A percentile compares a stretch with the other conserved stretches of the same genome.
These are phyloP conservation scores for Magnolia sinica DNA, from an alignment of 164 flowering plant species.

Conservation along the genomic window DNA sequence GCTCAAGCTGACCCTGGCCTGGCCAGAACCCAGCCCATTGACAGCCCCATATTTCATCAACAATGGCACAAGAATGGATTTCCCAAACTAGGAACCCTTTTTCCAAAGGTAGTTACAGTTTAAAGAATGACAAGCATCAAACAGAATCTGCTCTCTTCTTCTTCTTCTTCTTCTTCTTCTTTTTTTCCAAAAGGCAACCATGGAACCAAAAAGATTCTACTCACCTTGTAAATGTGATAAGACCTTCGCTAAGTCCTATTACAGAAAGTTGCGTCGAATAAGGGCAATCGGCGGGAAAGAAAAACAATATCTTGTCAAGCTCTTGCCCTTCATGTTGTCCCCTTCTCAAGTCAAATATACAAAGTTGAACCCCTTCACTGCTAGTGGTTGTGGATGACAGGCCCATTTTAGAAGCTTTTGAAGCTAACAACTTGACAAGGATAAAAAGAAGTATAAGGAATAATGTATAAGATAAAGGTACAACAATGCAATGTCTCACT, in stretches of 20 bases:
- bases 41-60: neutral
- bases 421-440: neutral
- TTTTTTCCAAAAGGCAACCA: neutral
- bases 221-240: constrained; percentile 88
- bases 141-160: neutral
- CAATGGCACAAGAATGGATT: neutral
- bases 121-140: neutral
- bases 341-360: constrained; percentile 80
- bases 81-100: neutral
- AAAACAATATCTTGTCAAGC: constrained; percentile 85
- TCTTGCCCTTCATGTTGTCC: constrained; percentile 93
- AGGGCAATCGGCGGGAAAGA: constrained; percentile 75
- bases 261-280: constrained; percentile 75
- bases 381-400: constrained; percentile 44
- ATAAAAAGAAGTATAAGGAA: neutral
- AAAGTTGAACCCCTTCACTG: constrained; percentile 50
- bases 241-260: constrained; percentile 91
- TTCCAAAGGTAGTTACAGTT: neutral
- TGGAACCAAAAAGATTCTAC: neutral
- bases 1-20: no score
- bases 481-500: neutral
- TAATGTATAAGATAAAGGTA: neutral
- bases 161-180: neutral
- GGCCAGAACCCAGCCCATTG: no score
- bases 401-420: constrained; percentile 36